These are phyloP conservation scores for Pascua sp. DNA, from an alignment of 1,284 basidiomycete genomes.

Conservation along the genomic window DNA sequence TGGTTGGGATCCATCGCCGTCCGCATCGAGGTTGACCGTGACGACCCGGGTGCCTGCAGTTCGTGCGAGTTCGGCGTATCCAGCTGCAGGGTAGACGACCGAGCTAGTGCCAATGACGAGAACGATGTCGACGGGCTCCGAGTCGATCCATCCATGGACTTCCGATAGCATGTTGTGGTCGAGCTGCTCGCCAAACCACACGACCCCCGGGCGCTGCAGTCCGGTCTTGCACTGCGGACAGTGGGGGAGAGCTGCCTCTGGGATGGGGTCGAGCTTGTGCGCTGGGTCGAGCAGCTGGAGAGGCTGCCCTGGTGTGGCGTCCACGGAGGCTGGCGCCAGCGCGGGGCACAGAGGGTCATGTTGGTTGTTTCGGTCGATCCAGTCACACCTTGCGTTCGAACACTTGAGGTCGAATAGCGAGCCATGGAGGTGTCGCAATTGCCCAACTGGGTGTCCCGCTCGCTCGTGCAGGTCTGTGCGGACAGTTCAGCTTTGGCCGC, in stretches of 20 bases:
- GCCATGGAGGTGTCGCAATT: slow-evolving; percentile 15
- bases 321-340: slow-evolving; percentile 2
- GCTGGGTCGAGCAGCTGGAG: slow-evolving; percentile 7
- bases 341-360: slow-evolving; percentile 8
- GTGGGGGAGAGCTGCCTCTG: not conserved
- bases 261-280: not conserved
- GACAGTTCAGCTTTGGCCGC: not conserved
- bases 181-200: slow-evolving; percentile 18
- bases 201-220: slow-evolving; percentile 12
- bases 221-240: slow-evolving; percentile 6
- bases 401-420: slow-evolving; percentile 13
- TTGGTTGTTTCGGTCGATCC: not conserved
- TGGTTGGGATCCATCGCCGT: not conserved
- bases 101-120: slow-evolving; percentile 13
- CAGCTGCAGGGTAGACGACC: slow-evolving; percentile 12
- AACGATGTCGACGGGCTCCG: slow-evolving; percentile 9
- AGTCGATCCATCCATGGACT: slow-evolving; percentile 11
- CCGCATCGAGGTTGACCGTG: slow-evolving; percentile 14
- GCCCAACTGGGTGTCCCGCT: slow-evolving; percentile 4
- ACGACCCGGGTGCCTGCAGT: slow-evolving; percentile 1
- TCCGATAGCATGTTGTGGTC: slow-evolving; percentile 7
- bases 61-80: slow-evolving; percentile 14
- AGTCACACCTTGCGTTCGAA: not conserved
- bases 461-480: slow-evolving; percentile 15
- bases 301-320: not conserved